Evolutionary conservation across 208 protist genomes (phyloP).

Genomic region (Leishmania arabica): DNA sequence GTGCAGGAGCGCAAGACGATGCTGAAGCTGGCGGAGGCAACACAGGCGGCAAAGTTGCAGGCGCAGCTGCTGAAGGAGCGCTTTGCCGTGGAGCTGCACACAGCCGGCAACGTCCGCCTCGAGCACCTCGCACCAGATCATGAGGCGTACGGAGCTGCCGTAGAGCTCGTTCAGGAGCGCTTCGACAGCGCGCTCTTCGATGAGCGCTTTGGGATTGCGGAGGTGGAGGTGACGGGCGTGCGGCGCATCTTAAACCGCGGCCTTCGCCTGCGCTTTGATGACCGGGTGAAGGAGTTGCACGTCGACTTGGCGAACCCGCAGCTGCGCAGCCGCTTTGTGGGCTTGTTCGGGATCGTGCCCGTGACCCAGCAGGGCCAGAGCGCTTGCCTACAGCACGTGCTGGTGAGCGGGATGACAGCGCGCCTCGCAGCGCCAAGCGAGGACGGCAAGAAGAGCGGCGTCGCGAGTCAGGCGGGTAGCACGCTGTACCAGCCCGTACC

Average conservation of each 20-base stretch:
- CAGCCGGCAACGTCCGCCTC: slow-evolving; percentile 89
- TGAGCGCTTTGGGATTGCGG: slow-evolving; percentile 50
- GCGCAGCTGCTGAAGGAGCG: slow-evolving; percentile 58
- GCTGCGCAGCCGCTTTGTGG: slow-evolving; percentile 70
- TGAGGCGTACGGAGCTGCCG: slow-evolving; percentile 71
- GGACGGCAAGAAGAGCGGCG: slow-evolving; percentile 2
- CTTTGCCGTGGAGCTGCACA: slow-evolving; percentile 84
- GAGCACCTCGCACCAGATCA: slow-evolving; percentile 60
- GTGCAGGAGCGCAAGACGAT: slow-evolving; percentile 57
- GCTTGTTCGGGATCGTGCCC: slow-evolving; percentile 79
- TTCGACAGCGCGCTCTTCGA: slow-evolving; percentile 68
- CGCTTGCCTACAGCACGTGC: slow-evolving; percentile 46
- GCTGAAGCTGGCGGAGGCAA: slow-evolving; percentile 38
- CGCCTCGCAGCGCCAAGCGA: neutral
- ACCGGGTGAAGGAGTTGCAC: slow-evolving; percentile 62
- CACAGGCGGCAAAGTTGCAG: slow-evolving; percentile 8
- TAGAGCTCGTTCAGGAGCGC: slow-evolving; percentile 62
- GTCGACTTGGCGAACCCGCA: slow-evolving; percentile 77
- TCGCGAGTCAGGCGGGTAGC: neutral
- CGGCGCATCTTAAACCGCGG: slow-evolving; percentile 83
- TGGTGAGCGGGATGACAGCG: slow-evolving; percentile 34
- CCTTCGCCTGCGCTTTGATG: slow-evolving; percentile 84
- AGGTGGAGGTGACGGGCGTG: slow-evolving; percentile 69
- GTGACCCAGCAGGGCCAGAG: slow-evolving; percentile 34
- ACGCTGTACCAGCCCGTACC: slow-evolving; percentile 13